Base-by-base conservation (phyloP, 2,329 filamentous ascomycete genomes). In the Alternaria infectoria region DNA sequence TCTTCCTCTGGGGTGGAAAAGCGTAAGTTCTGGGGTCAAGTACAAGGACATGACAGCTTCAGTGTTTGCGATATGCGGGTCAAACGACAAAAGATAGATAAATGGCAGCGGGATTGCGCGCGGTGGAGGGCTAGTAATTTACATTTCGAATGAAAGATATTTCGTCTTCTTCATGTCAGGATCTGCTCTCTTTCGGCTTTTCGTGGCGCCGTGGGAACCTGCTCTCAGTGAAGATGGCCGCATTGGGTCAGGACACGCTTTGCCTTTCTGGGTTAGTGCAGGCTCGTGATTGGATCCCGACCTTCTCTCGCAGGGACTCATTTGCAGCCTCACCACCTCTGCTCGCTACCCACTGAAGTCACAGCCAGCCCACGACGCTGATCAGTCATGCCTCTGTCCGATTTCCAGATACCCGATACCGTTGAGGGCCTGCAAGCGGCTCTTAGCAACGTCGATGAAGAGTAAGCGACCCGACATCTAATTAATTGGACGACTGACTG, bases 281-380 rank as follows among this genome's bases (percentile, higher is more conserved):
- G 17, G 12, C 5, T 15, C 6, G 4, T 13, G 46, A 26, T 19
- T 28, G 6, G 17, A 1, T 25, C 46, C 15, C 15, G 7, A 49
- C 11, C 3, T 13, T 6, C 12, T 12, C 46, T 13, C 30, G 2
- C 10, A 49, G 9, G 8, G 10, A 3, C 25, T 10, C 10, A 10
- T 10, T n/a, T 17, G 15, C 25, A 5, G 6, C 25, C 17, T 6
- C 4, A 2, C 3, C n/a, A 50, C 11, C 12, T 28, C 8, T 9
- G 8, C 6, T 19, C 5, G 0, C 5, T 9, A 11, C 6, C 36
- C 2, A 0, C 1, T 6, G 9, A 40, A 40, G 2, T 40, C 4
- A 40, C 1, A 40, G 9, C 4, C n/a, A 40, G 0, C 32, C 32
- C 32, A 40, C 32, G 32, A 40, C 15, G 4, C 32, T 40, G 4